Base-by-base conservation (phyloP, 129 eudicot genomes). In the Pseudognaphalium luteoalbum region DNA sequence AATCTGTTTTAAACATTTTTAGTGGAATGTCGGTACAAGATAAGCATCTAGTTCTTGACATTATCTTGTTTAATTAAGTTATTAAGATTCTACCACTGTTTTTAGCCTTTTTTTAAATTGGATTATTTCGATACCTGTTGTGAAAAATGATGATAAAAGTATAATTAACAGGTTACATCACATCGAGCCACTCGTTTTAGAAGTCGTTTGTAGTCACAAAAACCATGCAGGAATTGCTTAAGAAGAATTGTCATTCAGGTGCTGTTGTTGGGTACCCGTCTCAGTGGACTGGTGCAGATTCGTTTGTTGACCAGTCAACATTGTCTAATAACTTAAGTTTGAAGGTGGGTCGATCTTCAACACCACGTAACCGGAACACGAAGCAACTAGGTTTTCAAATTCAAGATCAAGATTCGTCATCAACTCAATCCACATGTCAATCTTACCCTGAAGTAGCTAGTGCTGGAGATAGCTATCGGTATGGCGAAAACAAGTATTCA, bases 401-500 rank as follows among this genome's bases (percentile, higher is more conserved):
- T 57, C 90, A 90, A 77, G 90, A 86, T 25, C 89, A 80, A 68
- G 92, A 90, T 68, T 86, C 92, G 2, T 83, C 90, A 21, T 88
- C 92, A 17, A 83, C 90, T 69, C 90, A 85, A 71, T 90, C 96
- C 11, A 85, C 90, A 25, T 85, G 86, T 25, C 92, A 90, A 70
- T 90, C 96, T 9, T 87, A 76, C 62, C 68, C 85, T 35, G 88
- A 83, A 77, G 92, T 76, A 12, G 86, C 83, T 52, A 83, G 87
- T 69, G 84, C 62, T 37, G 85, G 80, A 54, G 90, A 84, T 75
- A 81, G 73, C 72, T 80, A 81, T 72, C 75, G 29, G 57, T 66
- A 64, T 78, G 82, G 76, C 34, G 80, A 68, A 75, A 80, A 71
- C 70, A 75, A 62, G 72, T 21, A 70, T 34, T 41, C 84, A 7